Base-by-base conservation (phyloP, 2,329 filamentous ascomycete genomes). In the Claviceps monticola region DNA sequence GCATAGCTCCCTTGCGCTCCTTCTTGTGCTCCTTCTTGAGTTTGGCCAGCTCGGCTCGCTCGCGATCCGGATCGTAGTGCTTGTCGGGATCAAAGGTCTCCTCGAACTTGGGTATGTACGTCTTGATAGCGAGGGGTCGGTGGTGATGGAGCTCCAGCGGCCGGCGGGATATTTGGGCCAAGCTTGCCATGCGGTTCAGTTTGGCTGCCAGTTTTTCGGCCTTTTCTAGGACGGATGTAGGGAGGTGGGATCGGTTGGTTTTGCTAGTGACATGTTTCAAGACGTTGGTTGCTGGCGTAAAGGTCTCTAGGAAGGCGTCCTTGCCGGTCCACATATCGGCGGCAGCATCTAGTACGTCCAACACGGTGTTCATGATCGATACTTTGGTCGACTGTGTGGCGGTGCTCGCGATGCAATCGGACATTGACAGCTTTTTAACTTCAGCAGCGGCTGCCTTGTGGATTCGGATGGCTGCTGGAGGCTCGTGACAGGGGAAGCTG, bases 41-140 rank as follows among this genome's bases (percentile, higher is more conserved):
- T 68, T 90, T 93, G 63, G 83, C 83, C 55, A 86, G 70, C 63
- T 96, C 89, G 21, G 87, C 84, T 37, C 93, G 86, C 68, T 95
- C 89, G 59, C 83, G 84, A 69, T 98, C 86, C 1, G 89, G 89
- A 64, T 98, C 94, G 78, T 98, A 97, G 76, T 97, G 93, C 71
- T 89, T 91, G 72, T 86, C 82, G 3, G 93, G 93, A 67, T 95
- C 93, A 78, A 89, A 98, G 53, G 80, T 78, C 65, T 96, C 91
- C 71, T 97, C 93, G 71, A 97, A 98, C 68, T 95, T 95, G 68
- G 93, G 93, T 46, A 96, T 82, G 53, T 80, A 83, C 7, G 82
- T 83, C 67, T 91, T 90, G 73, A 97, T 95, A 21, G 93, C 84
- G 2, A 95, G 77, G 0, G 90, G 88, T 0, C 79, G 78, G 74